Percentiles rank a stretch among this genome's conserved stretches.
Evolutionary conservation across 2,329 filamentous ascomycete genomes (phyloP).

Genomic region (Graphiopsis chlorocephala): DNA sequence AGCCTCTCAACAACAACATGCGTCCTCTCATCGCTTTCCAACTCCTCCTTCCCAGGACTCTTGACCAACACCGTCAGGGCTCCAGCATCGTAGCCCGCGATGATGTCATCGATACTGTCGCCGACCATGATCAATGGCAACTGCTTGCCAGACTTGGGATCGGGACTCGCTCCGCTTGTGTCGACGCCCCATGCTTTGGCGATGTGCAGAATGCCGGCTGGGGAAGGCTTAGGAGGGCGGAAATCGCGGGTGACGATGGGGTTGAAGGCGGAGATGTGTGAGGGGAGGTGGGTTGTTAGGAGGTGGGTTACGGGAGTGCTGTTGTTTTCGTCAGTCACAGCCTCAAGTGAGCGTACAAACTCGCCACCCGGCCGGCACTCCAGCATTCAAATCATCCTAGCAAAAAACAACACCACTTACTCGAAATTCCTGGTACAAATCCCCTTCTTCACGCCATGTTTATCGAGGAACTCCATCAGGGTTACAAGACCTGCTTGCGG

Average conservation of each 20-base stretch:
- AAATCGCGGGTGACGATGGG: conserved; percentile 86
- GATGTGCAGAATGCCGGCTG: conserved; percentile 84
- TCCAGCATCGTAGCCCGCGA: conserved; percentile 76
- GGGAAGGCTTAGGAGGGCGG: conserved; percentile 78
- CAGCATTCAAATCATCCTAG: no score
- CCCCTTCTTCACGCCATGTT: conserved; percentile 65
- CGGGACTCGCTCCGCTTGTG: conserved; percentile 26
- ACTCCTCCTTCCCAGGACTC: conserved; percentile 36
- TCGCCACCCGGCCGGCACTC: not conserved
- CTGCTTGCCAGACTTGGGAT: conserved; percentile 8
- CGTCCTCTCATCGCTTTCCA: conserved; percentile 33
- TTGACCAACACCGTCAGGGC: conserved; percentile 81
- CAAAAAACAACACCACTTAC: conserved; percentile 35
- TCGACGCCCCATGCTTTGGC: conserved; percentile 69
- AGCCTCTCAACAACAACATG: conserved; percentile 32
- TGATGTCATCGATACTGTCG: conserved; percentile 85
- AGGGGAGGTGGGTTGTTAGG: conserved; percentile 69
- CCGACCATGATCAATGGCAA: conserved; percentile 52
- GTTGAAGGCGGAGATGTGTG: conserved; percentile 57
- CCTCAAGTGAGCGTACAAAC: not conserved
- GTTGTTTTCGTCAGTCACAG: not conserved
- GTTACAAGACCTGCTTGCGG: conserved; percentile 75
- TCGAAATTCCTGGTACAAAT: conserved; percentile 97
- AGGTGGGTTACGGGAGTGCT: conserved; percentile 69
- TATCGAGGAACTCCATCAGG: conserved; percentile 81